Evolutionary conservation across 345 rosid species (phyloP), one percentile per base, ranked within the genome.

Genomic region (Heritiera fomes): DNA sequence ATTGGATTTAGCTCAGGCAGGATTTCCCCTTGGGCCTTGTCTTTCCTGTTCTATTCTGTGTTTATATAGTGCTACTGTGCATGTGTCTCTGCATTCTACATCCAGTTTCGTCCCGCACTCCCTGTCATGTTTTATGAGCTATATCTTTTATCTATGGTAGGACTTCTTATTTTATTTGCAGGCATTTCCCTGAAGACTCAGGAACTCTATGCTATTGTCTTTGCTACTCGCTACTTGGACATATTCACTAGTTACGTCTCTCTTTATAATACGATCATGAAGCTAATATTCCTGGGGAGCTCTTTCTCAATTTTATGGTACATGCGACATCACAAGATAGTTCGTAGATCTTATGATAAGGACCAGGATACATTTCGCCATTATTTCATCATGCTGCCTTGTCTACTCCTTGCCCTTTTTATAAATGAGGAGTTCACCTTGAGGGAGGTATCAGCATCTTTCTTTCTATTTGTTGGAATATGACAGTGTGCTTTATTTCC

Each of bases 131-230:
- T 52, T 67, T 9, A n/a, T 67, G 71, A 67, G 71, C 45, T 52
- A 13, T n/a, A n/a, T 71, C 66, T 60, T 60, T 6, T 30, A 34
- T 34, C 20, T 7, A 34, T 64, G 45, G 34, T 64, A 34, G 34
- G 23, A 53, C 14, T 53, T 70, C 40, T 9, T 18, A 1, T 32
- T 32, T 18, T 46, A 12, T 62, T 7, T 71, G 85, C 89, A 94
- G 98, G 98, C 45, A 43, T 94, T 71, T 94, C 98, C 3, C 78
- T 94, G 73, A 94, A 90, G 89, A 94, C 98, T 66, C 98, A 94
- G 75, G 98, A 94, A 81, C 97, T 92, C 65, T 92, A 89, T 77
- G 93, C 89, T 64, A 63, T 94, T 75, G 95, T 94, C 67, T 94
- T 91, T 78, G 82, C 86, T 53, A 77, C 91, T 5, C 97, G 95